phyloP scores from a whole-genome alignment of 176 grass and related monocot species.

The Zizania latifolia region DNA sequence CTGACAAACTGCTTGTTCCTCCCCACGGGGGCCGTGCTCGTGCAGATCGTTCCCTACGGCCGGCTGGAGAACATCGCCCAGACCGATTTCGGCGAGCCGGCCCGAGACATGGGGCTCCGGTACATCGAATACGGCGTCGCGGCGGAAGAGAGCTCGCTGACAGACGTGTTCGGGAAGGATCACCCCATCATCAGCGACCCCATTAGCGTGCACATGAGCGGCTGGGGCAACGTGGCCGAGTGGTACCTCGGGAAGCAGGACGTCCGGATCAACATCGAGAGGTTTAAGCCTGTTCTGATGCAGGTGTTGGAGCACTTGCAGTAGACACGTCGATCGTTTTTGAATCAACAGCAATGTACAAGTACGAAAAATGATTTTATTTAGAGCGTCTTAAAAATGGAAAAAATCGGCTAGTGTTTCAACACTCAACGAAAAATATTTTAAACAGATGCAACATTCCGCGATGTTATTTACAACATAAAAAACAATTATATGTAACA shows the following conservation, averaged over 20 bases:
- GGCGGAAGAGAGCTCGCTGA: conserved; percentile 63
- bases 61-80: conserved; percentile 45
- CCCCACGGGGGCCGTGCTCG: conserved; percentile 51
- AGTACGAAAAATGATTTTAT: too few species aligned
- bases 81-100: conserved; percentile 53
- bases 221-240: conserved; percentile 49
- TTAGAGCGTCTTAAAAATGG: too few species aligned
- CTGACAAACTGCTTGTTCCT: conserved; percentile 64
- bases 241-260: conserved; percentile 75
- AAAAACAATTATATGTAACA: too few species aligned
- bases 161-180: conserved; percentile 47
- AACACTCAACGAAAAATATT: too few species aligned
- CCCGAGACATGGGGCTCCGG: conserved; percentile 54
- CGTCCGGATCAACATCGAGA: conserved; percentile 40
- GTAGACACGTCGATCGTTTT: neutral
- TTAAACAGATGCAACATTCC: too few species aligned
- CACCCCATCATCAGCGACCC: conserved; percentile 59
- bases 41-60: conserved; percentile 62
- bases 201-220: conserved; percentile 49
- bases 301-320: conserved; percentile 36
- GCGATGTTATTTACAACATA: too few species aligned
- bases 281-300: conserved; percentile 35
- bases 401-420: too few species aligned
- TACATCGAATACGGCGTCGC: conserved; percentile 51
- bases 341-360: too few species aligned